phyloP scores from a whole-genome alignment of 495 filamentous ascomycete species.

The Xylaria curta region DNA sequence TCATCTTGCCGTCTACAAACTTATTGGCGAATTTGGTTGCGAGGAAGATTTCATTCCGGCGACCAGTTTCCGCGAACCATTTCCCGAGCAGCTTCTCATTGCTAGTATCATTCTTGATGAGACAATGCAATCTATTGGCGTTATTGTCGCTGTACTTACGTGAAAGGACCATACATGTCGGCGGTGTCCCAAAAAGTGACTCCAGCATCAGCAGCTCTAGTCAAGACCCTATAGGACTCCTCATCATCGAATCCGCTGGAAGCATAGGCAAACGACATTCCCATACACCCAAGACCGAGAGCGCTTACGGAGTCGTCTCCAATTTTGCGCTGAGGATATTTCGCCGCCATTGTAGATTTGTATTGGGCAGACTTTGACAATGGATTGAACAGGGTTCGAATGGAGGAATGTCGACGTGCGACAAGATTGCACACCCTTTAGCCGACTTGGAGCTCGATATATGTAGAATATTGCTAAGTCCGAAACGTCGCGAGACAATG shows the following conservation, averaged over 20 bases:
- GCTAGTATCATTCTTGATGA: slow-evolving; percentile 37
- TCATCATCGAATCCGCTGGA: slow-evolving; percentile 44
- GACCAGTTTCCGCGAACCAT: slow-evolving; percentile 51
- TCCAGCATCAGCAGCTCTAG: slow-evolving; percentile 43
- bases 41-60: slow-evolving; percentile 57
- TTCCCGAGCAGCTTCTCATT: slow-evolving; percentile 54
- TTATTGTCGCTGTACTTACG: slow-evolving; percentile 14
- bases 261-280: slow-evolving; percentile 40
- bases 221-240: slow-evolving; percentile 46
- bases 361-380: not conserved
- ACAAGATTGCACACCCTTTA: not conserved
- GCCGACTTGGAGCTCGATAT: not conserved
- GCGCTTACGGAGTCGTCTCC: slow-evolving; percentile 47
- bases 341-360: slow-evolving; percentile 27
- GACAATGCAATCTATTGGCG: not conserved
- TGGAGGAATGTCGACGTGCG: not conserved
- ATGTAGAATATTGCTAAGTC: slow-evolving; percentile 2
- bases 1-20: slow-evolving; percentile 23
- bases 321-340: slow-evolving; percentile 47
- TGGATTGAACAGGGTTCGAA: not conserved
- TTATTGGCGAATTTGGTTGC: slow-evolving; percentile 54
- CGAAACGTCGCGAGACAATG: slow-evolving; percentile 1
- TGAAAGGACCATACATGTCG: slow-evolving; percentile 45
- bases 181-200: slow-evolving; percentile 47
- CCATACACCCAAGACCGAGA: slow-evolving; percentile 52